phyloP scores from a whole-genome alignment of 2,329 filamentous ascomycete genomes.

The Clonostachys rhizophaga region DNA sequence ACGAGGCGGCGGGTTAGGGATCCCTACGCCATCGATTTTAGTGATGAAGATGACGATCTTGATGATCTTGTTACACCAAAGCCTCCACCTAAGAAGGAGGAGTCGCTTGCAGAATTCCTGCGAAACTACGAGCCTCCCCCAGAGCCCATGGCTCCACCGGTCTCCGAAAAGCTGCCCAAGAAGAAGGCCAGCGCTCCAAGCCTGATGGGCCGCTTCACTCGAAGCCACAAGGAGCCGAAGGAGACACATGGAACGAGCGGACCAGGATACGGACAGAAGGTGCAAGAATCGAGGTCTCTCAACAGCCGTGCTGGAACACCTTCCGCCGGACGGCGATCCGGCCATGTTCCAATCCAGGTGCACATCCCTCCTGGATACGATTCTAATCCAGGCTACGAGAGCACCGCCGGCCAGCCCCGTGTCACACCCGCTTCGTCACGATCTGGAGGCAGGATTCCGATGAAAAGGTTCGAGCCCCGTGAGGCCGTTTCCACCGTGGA shows the following conservation, averaged over 20 bases:
- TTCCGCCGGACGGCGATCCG: conserved; percentile 12
- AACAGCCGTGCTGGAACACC: conserved; percentile 29
- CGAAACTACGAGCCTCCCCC: conserved; percentile 64
- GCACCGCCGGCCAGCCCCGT: conserved; percentile 7
- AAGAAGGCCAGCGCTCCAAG: conserved; percentile 62
- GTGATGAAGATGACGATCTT: conserved; percentile 60
- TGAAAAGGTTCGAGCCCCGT: conserved; percentile 55
- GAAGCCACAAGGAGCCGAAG: conserved; percentile 20
- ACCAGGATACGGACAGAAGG: background rate
- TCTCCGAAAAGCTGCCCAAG: conserved; percentile 38
- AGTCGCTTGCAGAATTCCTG: conserved; percentile 71
- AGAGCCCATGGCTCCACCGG: conserved; percentile 30
- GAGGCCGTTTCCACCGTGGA: conserved; percentile 43
- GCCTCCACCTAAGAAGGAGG: conserved; percentile 43
- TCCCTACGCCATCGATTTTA: conserved; percentile 87
- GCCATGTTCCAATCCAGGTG: conserved; percentile 49
- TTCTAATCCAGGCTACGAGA: background rate
- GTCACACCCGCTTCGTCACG: conserved; percentile 12
- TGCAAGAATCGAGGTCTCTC: conserved; percentile 23
- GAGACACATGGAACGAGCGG: background rate
- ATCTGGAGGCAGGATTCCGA: conserved; percentile 35
- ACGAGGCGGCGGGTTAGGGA: conserved; percentile 78
- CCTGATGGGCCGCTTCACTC: conserved; percentile 54
- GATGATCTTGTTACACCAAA: conserved; percentile 25
- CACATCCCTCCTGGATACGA: conserved; percentile 37